These are phyloP conservation scores for Euphorbia pulcherrima DNA, from an alignment of 345 rosid genomes.

Conservation along the genomic window DNA sequence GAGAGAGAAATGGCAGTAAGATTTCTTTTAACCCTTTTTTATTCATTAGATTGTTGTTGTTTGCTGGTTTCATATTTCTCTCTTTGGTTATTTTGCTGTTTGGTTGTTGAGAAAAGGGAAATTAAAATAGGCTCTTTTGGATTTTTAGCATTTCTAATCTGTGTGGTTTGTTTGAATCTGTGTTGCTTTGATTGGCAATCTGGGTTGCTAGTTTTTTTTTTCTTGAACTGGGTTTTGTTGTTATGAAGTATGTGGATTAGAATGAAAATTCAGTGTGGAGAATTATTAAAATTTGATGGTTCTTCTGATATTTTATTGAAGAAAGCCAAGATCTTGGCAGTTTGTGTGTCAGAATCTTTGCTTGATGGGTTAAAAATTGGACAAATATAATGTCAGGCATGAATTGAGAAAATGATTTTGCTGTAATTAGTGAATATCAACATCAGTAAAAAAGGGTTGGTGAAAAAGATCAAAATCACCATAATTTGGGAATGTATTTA, in stretches of 20 bases:
- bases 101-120: neutral
- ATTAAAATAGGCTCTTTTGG: neutral
- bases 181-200: constrained; percentile 19
- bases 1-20: constrained; percentile 71
- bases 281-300: too few relatives aligned
- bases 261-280: neutral
- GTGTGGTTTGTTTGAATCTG: too few relatives aligned
- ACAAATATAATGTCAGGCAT: neutral
- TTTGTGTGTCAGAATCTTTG: constrained; percentile 1
- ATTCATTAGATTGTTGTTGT: too few relatives aligned
- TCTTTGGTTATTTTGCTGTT: neutral
- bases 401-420: neutral
- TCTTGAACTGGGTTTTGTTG: constrained; percentile 7
- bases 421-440: neutral
- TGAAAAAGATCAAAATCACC: neutral
- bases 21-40: neutral
- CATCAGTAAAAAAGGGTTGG: neutral
- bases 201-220: constrained; percentile 3
- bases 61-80: too few relatives aligned
- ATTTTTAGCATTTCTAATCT: constrained; percentile 5
- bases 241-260: neutral
- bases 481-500: neutral
- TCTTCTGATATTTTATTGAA: neutral
- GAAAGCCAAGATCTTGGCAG: neutral
- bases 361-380: neutral